phyloP scores from a whole-genome alignment of 352 stramenopile species.

The Globisporangium mamillatum region DNA sequence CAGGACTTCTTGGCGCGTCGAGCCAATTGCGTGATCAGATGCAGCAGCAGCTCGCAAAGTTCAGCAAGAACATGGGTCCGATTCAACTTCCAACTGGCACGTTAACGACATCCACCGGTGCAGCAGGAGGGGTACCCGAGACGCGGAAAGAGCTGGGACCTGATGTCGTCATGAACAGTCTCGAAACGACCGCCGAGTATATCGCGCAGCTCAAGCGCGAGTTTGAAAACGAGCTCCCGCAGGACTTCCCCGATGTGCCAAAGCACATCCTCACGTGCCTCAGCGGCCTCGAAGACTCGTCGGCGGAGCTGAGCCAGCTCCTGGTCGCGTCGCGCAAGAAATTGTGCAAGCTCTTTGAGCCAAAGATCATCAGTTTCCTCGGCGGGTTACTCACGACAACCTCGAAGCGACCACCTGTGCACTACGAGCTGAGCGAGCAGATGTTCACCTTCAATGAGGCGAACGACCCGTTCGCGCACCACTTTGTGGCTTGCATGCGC shows the following conservation, averaged over 20 bases:
- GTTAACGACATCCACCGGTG: conserved; percentile 7
- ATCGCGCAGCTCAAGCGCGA: conserved; percentile 77
- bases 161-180: conserved; percentile 82
- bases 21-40: conserved; percentile 84
- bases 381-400: conserved; percentile 43
- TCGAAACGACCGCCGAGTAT: conserved; percentile 72
- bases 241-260: conserved; percentile 74
- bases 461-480: conserved; percentile 83
- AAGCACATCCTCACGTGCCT: conserved; percentile 73
- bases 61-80: conserved; percentile 78
- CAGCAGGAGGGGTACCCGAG: conserved; percentile 25
- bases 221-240: conserved; percentile 64
- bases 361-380: conserved; percentile 58
- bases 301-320: conserved; percentile 65
- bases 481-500: conserved; percentile 63
- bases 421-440: conserved; percentile 81
- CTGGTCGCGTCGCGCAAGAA: conserved; percentile 71
- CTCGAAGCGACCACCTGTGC: conserved; percentile 42
- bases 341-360: conserved; percentile 69
- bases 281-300: conserved; percentile 68
- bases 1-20: conserved; percentile 45
- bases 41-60: conserved; percentile 81
- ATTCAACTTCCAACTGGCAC: conserved; percentile 28
- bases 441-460: conserved; percentile 87
- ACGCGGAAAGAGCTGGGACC: conserved; percentile 58